Percentiles rank a stretch among this genome's conserved stretches.
phyloP scores from a whole-genome alignment of 1,284 basidiomycete species.

The Takashimella koratensis region DNA sequence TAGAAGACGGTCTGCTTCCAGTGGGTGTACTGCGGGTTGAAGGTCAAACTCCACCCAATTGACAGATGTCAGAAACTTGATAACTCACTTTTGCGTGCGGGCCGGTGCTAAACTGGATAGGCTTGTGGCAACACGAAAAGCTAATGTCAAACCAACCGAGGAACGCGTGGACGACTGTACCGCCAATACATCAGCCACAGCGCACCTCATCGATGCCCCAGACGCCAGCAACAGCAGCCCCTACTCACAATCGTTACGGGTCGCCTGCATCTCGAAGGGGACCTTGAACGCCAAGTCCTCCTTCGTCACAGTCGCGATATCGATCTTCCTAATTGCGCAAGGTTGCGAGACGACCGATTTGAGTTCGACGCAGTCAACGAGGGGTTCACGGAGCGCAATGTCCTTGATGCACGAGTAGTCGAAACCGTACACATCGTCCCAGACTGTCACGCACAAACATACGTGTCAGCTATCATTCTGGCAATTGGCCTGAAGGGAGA shows the following conservation, averaged over 20 bases:
- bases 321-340: conserved; percentile 82
- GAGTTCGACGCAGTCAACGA: conserved; percentile 96
- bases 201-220: too few relatives aligned
- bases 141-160: conserved; percentile 98
- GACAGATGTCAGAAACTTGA: too few relatives aligned
- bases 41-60: conserved; percentile 3
- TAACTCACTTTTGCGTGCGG: conserved; percentile 70
- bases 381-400: conserved; percentile 90
- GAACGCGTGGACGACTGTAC: conserved; percentile 93
- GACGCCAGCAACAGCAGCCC: too few relatives aligned
- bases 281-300: conserved; percentile 86
- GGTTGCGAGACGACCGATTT: conserved; percentile 89
- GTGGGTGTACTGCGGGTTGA: conserved; percentile 71
- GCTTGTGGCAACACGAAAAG: conserved; percentile 96
- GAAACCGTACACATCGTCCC: conserved; percentile 99
- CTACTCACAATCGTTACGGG: conserved; percentile 82
- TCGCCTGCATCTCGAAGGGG: conserved; percentile 76
- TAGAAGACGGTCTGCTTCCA: conserved; percentile 99
- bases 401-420: conserved; percentile 99
- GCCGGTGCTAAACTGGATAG: conserved; percentile 89
- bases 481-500: too few relatives aligned
- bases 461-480: not conserved
- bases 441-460: conserved; percentile 62
- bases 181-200: too few relatives aligned
- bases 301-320: conserved; percentile 88